Conservation (phyloP, 2,329 filamentous ascomycete genomes). For the Ophiocordyceps sinensis region DNA sequence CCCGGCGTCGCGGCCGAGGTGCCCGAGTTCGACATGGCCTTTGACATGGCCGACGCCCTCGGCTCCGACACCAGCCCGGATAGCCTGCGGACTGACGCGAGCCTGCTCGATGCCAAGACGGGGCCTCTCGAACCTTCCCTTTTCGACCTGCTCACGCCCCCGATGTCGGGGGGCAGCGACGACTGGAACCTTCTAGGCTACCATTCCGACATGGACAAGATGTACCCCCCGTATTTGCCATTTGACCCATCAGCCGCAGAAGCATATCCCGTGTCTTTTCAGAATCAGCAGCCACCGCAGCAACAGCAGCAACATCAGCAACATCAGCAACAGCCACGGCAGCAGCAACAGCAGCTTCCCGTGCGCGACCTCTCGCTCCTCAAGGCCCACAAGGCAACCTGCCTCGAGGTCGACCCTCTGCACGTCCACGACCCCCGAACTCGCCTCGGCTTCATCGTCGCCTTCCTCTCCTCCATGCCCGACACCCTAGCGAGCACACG, state of each 20-base stretch:
- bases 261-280: constrained; percentile 1
- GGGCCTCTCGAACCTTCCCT: constrained; percentile 18
- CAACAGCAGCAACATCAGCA: constrained; percentile 4
- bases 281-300: constrained; percentile 2
- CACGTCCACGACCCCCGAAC: constrained; percentile 21
- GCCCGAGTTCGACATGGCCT: constrained; percentile 21
- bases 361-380: constrained; percentile 17
- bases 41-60: constrained; percentile 17
- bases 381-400: constrained; percentile 5
- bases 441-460: constrained; percentile 20
- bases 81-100: constrained; percentile 10
- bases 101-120: constrained; percentile 6
- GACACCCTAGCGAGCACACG: constrained; percentile 19
- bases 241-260: background rate
- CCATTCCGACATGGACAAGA: constrained; percentile 12
- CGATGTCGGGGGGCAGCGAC: constrained; percentile 8
- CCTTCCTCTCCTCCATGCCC: constrained; percentile 17
- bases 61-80: constrained; percentile 17
- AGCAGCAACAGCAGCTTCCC: constrained; percentile 5
- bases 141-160: constrained; percentile 16
- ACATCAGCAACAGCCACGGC: background rate
- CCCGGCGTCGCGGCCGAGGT: constrained; percentile 8
- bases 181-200: constrained; percentile 13
- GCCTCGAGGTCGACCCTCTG: constrained; percentile 14
- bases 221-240: constrained; percentile 16